A percentile compares a stretch with the other conserved stretches of the same genome.
phyloP scores from a whole-genome alignment of 2,329 filamentous ascomycete genomes.

The Mycosphaerella sp. region DNA sequence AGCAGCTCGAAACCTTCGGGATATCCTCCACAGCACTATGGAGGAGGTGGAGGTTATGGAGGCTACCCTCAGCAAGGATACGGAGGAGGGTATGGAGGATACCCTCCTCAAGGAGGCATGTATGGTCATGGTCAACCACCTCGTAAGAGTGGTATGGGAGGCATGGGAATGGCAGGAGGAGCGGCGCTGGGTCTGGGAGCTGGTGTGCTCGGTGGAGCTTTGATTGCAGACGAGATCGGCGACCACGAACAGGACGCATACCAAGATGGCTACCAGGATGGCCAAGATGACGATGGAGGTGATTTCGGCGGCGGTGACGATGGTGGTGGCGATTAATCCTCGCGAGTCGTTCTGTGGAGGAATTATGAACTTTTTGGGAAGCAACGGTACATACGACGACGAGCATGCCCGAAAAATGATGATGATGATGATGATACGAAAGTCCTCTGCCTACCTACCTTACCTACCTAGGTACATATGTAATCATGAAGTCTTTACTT shows the following conservation, averaged over 20 bases:
- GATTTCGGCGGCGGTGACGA: constrained; percentile 33
- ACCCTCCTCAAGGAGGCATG: constrained; percentile 31
- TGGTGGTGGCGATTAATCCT: constrained; percentile 29
- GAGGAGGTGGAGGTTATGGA: constrained; percentile 18
- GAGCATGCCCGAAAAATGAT: background rate
- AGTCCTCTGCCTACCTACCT: no score
- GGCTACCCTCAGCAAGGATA: constrained; percentile 33
- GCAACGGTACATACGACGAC: background rate
- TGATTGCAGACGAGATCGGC: constrained; percentile 57
- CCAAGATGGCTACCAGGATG: constrained; percentile 28
- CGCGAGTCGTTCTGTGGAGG: background rate
- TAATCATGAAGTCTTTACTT: no score
- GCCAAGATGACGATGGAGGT: constrained; percentile 33
- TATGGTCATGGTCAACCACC: no score
- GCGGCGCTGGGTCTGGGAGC: constrained; percentile 73
- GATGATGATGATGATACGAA: no score
- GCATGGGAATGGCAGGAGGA: constrained; percentile 63
- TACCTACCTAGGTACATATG: no score
- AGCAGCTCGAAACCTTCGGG: constrained; percentile 12
- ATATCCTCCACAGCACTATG: constrained; percentile 21
- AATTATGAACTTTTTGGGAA: background rate
- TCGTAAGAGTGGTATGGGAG: constrained; percentile 26
- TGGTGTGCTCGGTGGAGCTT: constrained; percentile 69
- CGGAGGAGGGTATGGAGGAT: constrained; percentile 26
- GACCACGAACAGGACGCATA: constrained; percentile 52